Conservation (phyloP, 2,329 filamentous ascomycete genomes). For the Cryphonectria nitschkei region DNA sequence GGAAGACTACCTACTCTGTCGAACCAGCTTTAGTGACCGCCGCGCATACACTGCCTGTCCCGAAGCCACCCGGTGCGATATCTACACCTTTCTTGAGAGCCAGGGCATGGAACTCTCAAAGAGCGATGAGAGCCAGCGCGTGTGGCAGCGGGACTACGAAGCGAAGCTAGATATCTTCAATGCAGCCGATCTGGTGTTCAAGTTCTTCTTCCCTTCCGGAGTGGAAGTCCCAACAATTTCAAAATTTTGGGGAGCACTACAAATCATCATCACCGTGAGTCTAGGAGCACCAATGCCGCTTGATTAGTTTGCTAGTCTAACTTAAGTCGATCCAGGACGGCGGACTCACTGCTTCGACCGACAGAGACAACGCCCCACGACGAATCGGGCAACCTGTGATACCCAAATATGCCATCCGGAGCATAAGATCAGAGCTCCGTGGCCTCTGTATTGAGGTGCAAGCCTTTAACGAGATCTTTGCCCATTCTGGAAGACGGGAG, state of each 20-base stretch:
- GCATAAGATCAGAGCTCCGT: neutral
- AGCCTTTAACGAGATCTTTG: neutral
- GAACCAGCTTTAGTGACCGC: neutral
- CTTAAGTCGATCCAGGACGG: neutral
- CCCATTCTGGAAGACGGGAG: neutral
- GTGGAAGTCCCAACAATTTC: neutral
- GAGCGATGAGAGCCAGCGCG: neutral
- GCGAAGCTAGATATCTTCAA: neutral
- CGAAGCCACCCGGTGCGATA: neutral
- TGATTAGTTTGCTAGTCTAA: neutral
- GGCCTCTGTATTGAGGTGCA: neutral
- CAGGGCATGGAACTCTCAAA: neutral
- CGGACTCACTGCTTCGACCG: neutral
- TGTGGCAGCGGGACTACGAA: conserved; percentile 2
- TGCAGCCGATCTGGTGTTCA: conserved; percentile 24
- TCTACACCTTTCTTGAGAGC: neutral
- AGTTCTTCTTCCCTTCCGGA: neutral
- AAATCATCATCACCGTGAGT: neutral
- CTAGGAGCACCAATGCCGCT: neutral
- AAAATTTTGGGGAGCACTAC: neutral
- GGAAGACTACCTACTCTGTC: neutral
- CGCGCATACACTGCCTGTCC: neutral
- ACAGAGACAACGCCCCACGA: neutral
- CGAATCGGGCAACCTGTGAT: neutral
- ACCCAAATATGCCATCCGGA: neutral